Conservation (phyloP, 257 asterid genomes). For the Scutellaria baicalensis region DNA sequence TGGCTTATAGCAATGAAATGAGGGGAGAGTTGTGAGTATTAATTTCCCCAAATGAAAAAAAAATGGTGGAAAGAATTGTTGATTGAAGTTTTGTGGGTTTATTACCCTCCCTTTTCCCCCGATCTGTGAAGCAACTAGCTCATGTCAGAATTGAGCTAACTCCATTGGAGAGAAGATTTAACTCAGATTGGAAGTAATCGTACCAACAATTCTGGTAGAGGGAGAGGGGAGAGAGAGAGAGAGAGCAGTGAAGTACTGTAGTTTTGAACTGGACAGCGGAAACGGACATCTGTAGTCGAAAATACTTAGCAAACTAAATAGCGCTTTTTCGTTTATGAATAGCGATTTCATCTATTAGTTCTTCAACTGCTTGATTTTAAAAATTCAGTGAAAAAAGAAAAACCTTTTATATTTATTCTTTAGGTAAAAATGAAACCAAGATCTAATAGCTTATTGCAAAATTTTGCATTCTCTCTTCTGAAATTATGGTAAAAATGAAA, state of each 20-base stretch:
- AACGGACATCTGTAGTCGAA: not conserved
- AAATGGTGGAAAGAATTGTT: not conserved
- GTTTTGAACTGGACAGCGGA: not conserved
- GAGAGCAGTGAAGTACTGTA: not conserved
- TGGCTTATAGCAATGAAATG: not conserved
- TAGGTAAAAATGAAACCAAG: too few species aligned
- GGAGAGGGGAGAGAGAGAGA: constrained; percentile 8
- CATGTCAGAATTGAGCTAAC: not conserved
- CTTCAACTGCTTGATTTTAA: too few species aligned
- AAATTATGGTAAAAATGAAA: too few species aligned
- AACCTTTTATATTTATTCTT: too few species aligned
- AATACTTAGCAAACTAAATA: not conserved
- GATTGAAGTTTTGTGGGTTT: constrained; percentile 18
- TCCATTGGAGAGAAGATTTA: not conserved
- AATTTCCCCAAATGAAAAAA: too few species aligned
- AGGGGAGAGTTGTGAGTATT: not conserved
- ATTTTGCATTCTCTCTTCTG: too few species aligned
- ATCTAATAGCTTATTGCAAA: too few species aligned
- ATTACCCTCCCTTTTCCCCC: not conserved
- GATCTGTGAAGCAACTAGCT: constrained; percentile 16
- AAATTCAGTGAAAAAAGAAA: too few species aligned
- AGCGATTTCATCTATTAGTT: not conserved
- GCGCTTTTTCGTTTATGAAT: not conserved
- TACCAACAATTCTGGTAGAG: not conserved
- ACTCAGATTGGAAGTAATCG: not conserved